phyloP scores from a whole-genome alignment of 306 rosid species.

The Gynostemma pentaphyllum region DNA sequence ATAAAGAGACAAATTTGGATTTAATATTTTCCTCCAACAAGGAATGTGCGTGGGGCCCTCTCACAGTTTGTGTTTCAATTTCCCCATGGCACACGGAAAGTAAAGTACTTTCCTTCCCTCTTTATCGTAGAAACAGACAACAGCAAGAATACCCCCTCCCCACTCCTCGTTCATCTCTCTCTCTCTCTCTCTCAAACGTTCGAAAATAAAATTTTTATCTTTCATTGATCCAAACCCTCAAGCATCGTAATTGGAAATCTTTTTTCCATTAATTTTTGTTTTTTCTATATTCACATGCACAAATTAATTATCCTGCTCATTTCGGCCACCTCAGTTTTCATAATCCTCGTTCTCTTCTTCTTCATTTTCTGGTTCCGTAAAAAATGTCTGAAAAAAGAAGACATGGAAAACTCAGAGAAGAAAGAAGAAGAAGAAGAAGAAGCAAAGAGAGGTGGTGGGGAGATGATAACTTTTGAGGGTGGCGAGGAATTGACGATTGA shows the following conservation, averaged over 20 bases:
- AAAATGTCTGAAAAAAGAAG: neutral
- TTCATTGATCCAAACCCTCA: neutral
- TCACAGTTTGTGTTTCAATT: too few relatives aligned
- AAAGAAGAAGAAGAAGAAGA: slow-evolving; percentile 18
- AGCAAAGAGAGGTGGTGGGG: slow-evolving; percentile 28
- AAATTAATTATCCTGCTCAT: slow-evolving; percentile 31
- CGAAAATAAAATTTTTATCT: neutral
- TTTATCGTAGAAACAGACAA: neutral
- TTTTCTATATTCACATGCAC: slow-evolving; percentile 26
- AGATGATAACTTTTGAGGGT: slow-evolving; percentile 47
- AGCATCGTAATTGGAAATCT: too few relatives aligned
- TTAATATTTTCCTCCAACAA: too few relatives aligned
- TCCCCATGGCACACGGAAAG: slow-evolving; percentile 2
- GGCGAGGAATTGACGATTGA: slow-evolving; percentile 64
- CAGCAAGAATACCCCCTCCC: neutral
- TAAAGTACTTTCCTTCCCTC: neutral
- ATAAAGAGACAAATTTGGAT: too few relatives aligned
- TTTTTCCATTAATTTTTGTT: neutral
- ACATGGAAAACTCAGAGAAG: slow-evolving; percentile 37
- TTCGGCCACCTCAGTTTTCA: slow-evolving; percentile 28
- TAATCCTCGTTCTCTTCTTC: slow-evolving; percentile 27
- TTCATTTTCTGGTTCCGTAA: slow-evolving; percentile 21
- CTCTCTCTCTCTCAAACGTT: neutral
- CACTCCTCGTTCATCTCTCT: too few relatives aligned
- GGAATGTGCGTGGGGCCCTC: too few relatives aligned